phyloP scores from a whole-genome alignment of 108 stramenopile genomes.

The Fistulifera solaris region DNA sequence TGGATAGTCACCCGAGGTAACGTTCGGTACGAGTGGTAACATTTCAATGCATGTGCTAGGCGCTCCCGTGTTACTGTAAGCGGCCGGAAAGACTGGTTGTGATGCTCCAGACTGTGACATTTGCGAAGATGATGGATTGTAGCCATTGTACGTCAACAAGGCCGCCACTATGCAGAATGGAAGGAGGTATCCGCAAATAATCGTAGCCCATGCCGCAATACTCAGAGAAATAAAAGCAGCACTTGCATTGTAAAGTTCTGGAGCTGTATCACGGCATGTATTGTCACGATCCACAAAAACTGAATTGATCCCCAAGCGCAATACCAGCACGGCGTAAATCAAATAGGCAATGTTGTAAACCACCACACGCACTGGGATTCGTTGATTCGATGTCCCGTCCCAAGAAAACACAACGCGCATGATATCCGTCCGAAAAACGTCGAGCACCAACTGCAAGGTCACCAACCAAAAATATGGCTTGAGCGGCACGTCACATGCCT shows the following conservation, averaged over 20 bases:
- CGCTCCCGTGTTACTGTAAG: conserved; percentile 35
- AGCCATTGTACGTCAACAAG: conserved; percentile 57
- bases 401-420: conserved; percentile 54
- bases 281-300: conserved; percentile 28
- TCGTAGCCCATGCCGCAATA: conserved; percentile 52
- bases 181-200: conserved; percentile 48
- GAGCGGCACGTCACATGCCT: conserved; percentile 63
- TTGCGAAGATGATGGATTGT: conserved; percentile 25
- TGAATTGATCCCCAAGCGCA: conserved; percentile 40
- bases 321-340: conserved; percentile 43
- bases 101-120: conserved; percentile 12
- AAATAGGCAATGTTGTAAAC: conserved; percentile 58
- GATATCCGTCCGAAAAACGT: conserved; percentile 63
- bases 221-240: conserved; percentile 42
- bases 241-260: conserved; percentile 43
- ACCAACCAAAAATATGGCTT: conserved; percentile 63
- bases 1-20: conserved; percentile 34
- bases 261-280: conserved; percentile 46
- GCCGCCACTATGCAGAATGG: conserved; percentile 53
- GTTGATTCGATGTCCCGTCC: conserved; percentile 31
- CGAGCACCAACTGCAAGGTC: conserved; percentile 52
- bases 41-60: conserved; percentile 44
- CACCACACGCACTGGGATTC: conserved; percentile 32
- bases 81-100: conserved; percentile 38
- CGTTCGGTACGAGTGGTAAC: conserved; percentile 11